Base-by-base conservation (phyloP, 2,329 filamentous ascomycete species). In the Scleromitrula shiraiana region DNA sequence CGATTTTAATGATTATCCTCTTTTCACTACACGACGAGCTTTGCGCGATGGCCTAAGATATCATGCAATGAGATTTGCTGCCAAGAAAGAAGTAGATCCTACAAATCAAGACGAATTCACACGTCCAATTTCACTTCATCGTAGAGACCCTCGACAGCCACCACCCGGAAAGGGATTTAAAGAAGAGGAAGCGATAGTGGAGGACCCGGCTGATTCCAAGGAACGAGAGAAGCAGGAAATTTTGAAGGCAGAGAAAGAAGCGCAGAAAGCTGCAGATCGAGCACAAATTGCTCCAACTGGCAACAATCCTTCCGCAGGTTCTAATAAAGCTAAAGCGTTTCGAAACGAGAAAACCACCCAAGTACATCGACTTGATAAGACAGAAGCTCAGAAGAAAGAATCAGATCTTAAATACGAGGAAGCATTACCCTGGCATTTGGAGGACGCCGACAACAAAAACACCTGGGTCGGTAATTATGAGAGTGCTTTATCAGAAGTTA, bases 371-470 rank as follows among this genome's bases (percentile, higher is more conserved):
- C 79, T 85, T n/a, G 86, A 94, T 49, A 76, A 77, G 46, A 76
- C 77, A 5, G 78, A 82, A 62, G 81, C 80, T 2, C 76, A 69
- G 71, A 93, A 77, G 75, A 94, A 75, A 71, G 76, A 81, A 50
- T 73, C 75, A 0, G 78, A 80, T 49, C 80, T 80, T 68, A 84
- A 90, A 54, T 98, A 97, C 57, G 93, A 97, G 64, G 93, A 98
- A 66, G 88, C 91, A 4, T 72, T 96, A 41, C 93, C 93, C 5
- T 98, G 93, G 93, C 90, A 96, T 64, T 68, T 98, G 29, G 93
- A 98, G 64, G 93, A 98, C 65, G 94, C 90, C 33, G 91, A 98
- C 61, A 88, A 89, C 55, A 95, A 91, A 65, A 91, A 95, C 59
- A 85, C 87, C 2, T 97, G 90, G 88, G 83, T 93, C 27, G 93